Percentiles rank a stretch among this genome's conserved stretches.
Evolutionary conservation across 108 stramenopile species (phyloP).

Genomic region (Schizochytrium sp.): DNA sequence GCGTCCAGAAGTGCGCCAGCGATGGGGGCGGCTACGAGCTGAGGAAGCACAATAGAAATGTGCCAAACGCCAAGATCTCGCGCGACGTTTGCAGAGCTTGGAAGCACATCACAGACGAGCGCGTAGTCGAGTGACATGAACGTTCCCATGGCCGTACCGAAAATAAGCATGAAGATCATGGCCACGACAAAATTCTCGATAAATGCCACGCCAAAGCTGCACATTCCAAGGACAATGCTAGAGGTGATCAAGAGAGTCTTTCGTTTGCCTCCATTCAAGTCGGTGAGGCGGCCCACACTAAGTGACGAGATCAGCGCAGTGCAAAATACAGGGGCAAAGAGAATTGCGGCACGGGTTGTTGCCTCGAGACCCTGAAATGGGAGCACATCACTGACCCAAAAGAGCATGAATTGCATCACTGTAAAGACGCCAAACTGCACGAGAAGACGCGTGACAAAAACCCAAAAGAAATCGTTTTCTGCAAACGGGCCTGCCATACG

Average conservation of each 20-base stretch:
- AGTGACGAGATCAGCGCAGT: not conserved
- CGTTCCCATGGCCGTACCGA: not conserved
- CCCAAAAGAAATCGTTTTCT: not conserved
- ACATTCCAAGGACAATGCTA: not conserved
- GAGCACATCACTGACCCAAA: not conserved
- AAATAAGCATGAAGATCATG: not conserved
- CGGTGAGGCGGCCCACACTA: not conserved
- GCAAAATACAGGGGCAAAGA: not conserved
- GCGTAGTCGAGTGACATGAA: not conserved
- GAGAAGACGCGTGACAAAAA: not conserved
- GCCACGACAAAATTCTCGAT: not conserved
- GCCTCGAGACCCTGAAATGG: not conserved
- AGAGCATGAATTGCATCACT: not conserved
- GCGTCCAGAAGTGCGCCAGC: not conserved
- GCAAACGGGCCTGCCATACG: not conserved
- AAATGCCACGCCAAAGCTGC: not conserved
- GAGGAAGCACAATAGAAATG: not conserved
- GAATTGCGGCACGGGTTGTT: not conserved
- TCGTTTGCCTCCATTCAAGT: not conserved
- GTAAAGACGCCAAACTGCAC: not conserved
- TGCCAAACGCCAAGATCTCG: constrained; percentile 4
- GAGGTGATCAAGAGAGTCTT: not conserved
- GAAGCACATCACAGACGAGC: not conserved
- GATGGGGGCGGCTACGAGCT: not conserved
- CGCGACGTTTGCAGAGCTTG: not conserved